phyloP scores from a whole-genome alignment of 768 basidiomycete species.

The Boletus bicolor region DNA sequence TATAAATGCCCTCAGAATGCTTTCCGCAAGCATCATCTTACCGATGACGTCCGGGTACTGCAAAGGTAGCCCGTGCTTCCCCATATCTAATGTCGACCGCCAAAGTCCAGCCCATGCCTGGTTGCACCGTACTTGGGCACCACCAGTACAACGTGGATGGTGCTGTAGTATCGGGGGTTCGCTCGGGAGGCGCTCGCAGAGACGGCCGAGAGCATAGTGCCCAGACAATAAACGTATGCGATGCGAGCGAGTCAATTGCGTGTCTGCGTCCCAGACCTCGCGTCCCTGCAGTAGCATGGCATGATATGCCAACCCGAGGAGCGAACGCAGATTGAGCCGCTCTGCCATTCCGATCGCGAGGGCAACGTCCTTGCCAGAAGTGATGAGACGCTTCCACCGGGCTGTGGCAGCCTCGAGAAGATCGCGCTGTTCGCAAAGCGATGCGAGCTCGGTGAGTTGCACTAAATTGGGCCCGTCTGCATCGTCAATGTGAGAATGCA shows the following conservation, averaged over 20 bases:
- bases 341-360: slow-evolving; percentile 47
- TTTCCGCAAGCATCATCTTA: slow-evolving; percentile 46
- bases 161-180: slow-evolving; percentile 44
- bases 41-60: slow-evolving; percentile 45
- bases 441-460: slow-evolving; percentile 50
- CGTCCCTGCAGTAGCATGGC: slow-evolving; percentile 51
- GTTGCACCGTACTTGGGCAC: slow-evolving; percentile 40
- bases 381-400: slow-evolving; percentile 48
- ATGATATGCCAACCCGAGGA: slow-evolving; percentile 51
- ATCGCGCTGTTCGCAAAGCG: slow-evolving; percentile 45
- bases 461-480: slow-evolving; percentile 38
- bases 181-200: slow-evolving; percentile 42
- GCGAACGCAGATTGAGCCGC: slow-evolving; percentile 42
- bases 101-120: slow-evolving; percentile 46
- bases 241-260: slow-evolving; percentile 45
- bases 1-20: slow-evolving; percentile 44
- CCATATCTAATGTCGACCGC: slow-evolving; percentile 41
- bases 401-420: slow-evolving; percentile 41
- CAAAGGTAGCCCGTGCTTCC: slow-evolving; percentile 37
- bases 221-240: slow-evolving; percentile 52
- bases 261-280: slow-evolving; percentile 46
- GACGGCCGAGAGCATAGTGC: slow-evolving; percentile 45
- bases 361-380: slow-evolving; percentile 43
- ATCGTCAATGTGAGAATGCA: slow-evolving; percentile 30
- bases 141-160: slow-evolving; percentile 37